Evolutionary conservation across 1,139 yeast species (phyloP).

Genomic region (Lodderomyces oxycetoniae): DNA sequence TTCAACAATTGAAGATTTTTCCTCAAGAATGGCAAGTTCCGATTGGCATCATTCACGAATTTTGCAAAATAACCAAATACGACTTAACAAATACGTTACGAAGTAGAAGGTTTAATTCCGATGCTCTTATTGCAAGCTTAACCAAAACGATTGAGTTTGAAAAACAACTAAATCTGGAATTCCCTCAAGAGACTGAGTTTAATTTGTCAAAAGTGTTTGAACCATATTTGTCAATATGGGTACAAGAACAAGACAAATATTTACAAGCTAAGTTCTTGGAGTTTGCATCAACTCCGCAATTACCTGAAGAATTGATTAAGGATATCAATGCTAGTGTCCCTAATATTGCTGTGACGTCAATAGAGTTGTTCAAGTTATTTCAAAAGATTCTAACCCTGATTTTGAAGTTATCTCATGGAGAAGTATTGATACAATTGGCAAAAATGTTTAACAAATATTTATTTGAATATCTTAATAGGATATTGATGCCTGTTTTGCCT

Average conservation of each 20-base stretch:
- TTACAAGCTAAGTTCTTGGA: conserved; percentile 60
- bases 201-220: conserved; percentile 73
- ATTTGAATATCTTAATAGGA: conserved; percentile 54
- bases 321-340: conserved; percentile 38
- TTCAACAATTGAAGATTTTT: conserved; percentile 52
- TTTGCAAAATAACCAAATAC: conserved; percentile 64
- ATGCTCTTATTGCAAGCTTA: conserved; percentile 47
- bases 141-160: conserved; percentile 64
- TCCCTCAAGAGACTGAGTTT: conserved; percentile 36
- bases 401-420: conserved; percentile 68
- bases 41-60: conserved; percentile 52
- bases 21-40: conserved; percentile 72
- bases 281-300: conserved; percentile 47
- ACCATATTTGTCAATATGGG: conserved; percentile 81
- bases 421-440: conserved; percentile 60
- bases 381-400: conserved; percentile 70
- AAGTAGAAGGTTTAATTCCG: conserved; percentile 42
- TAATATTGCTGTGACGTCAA: conserved; percentile 73
- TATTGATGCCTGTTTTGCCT: conserved; percentile 60
- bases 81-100: conserved; percentile 45
- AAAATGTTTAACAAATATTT: conserved; percentile 66
- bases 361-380: conserved; percentile 77
- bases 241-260: conserved; percentile 72
- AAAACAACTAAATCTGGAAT: conserved; percentile 57
- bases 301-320: conserved; percentile 34